phyloP scores from a whole-genome alignment of 805 yeast species.

The Komagataella pastoris region DNA sequence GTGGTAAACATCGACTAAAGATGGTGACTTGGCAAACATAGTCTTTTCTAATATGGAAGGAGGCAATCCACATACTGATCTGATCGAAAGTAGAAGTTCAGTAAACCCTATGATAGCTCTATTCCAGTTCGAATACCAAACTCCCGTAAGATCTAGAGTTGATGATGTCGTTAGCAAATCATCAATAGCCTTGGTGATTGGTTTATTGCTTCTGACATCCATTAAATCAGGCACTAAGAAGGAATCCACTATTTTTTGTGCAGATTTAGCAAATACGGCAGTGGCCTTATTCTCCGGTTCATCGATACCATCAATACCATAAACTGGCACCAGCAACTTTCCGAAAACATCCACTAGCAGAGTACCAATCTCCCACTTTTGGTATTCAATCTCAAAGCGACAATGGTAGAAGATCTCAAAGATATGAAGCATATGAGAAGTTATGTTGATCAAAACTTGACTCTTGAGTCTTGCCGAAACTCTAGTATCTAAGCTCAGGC shows the following conservation, averaged over 20 bases:
- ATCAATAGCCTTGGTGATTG: conserved; percentile 38
- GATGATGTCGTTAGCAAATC: conserved; percentile 20
- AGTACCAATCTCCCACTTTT: conserved; percentile 50
- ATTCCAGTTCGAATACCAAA: conserved; percentile 36
- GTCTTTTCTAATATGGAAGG: conserved; percentile 57
- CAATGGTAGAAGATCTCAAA: conserved; percentile 67
- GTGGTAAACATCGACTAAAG: conserved; percentile 42
- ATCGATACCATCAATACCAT: conserved; percentile 33
- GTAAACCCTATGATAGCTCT: conserved; percentile 40
- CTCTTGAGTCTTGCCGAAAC: conserved; percentile 30
- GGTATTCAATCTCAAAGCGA: conserved; percentile 42
- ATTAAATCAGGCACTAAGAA: conserved; percentile 41
- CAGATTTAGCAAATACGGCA: conserved; percentile 34
- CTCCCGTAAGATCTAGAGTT: conserved; percentile 28
- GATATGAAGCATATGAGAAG: conserved; percentile 44
- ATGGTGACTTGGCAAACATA: conserved; percentile 41
- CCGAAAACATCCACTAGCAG: conserved; percentile 40
- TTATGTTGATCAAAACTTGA: conserved; percentile 39
- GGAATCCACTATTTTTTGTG: conserved; percentile 34
- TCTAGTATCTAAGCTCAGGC: conserved; percentile 24
- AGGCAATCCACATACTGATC: conserved; percentile 30
- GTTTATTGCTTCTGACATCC: conserved; percentile 38
- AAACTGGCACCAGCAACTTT: conserved; percentile 36
- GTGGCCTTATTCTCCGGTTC: conserved; percentile 28
- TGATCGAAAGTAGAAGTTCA: conserved; percentile 38